Conservation (phyloP, 306 rosid species). For the Begonia masoniana region DNA sequence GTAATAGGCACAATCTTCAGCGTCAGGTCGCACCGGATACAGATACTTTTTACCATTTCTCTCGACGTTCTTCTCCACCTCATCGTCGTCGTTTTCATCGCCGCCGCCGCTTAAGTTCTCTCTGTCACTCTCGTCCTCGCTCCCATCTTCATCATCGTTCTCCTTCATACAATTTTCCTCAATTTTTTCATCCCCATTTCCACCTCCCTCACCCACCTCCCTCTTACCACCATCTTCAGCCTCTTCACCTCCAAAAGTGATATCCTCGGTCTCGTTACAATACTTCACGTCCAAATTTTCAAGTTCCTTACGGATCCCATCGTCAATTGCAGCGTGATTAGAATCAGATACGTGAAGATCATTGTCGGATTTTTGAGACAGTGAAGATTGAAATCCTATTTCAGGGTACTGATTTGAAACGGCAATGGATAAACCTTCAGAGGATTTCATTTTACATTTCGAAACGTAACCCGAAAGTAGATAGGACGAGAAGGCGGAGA, state of each 20-base stretch:
- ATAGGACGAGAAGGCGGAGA: no score
- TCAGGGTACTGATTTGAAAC: background rate
- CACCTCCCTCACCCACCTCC: slow-evolving; percentile 11
- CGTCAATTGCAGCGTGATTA: slow-evolving; percentile 2
- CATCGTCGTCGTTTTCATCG: slow-evolving; percentile 4
- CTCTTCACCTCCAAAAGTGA: no score
- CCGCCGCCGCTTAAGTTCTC: slow-evolving; percentile 11
- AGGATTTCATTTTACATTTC: no score
- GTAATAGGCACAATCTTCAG: slow-evolving; percentile 77
- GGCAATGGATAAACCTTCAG: no score
- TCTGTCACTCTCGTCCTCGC: slow-evolving; percentile 4
- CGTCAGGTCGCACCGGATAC: slow-evolving; percentile 81
- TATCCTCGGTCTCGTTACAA: no score
- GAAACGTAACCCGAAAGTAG: no score
- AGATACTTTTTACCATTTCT: slow-evolving; percentile 16
- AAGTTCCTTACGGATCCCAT: slow-evolving; percentile 8
- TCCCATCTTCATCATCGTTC: slow-evolving; percentile 29
- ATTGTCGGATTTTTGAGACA: slow-evolving; percentile 17
- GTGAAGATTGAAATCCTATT: slow-evolving; percentile 11
- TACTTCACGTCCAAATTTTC: background rate
- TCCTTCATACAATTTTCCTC: slow-evolving; percentile 14
- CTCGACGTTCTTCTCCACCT: slow-evolving; percentile 10
- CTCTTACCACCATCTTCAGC: no score
- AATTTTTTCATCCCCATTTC: slow-evolving; percentile 1
- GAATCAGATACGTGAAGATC: slow-evolving; percentile 32